Conservation (phyloP, 2,329 filamentous ascomycete genomes). For the Tolypocladium endophyticum region DNA sequence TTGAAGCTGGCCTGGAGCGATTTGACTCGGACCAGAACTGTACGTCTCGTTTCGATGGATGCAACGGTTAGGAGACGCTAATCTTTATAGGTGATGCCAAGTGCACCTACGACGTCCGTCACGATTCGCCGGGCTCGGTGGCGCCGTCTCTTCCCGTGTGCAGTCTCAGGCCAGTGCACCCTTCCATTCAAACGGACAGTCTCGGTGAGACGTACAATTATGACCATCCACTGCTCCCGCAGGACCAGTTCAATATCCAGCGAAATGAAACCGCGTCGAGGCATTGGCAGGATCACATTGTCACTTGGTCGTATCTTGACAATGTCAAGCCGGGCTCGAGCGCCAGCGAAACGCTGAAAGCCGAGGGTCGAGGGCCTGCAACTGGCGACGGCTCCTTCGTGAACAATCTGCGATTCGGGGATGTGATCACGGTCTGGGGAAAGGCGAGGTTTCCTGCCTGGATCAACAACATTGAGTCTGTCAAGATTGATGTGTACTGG, state of each 20-base stretch:
- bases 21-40: constrained; percentile 29
- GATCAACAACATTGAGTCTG: constrained; percentile 38
- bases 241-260: constrained; percentile 33
- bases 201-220: constrained; percentile 18
- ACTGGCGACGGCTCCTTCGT: constrained; percentile 47
- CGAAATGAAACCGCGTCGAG: constrained; percentile 28
- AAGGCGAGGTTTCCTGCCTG: constrained; percentile 46
- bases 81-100: constrained; percentile 13
- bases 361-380: constrained; percentile 36
- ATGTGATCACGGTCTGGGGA: constrained; percentile 51
- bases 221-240: constrained; percentile 24
- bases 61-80: constrained; percentile 1
- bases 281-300: constrained; percentile 26
- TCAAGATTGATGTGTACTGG: constrained; percentile 49
- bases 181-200: constrained; percentile 11
- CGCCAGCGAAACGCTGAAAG: constrained; percentile 24
- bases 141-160: constrained; percentile 19
- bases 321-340: constrained; percentile 30
- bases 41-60: constrained; percentile 7
- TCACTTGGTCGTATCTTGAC: constrained; percentile 46
- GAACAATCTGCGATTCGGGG: constrained; percentile 43
- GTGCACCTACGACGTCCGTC: constrained; percentile 18
- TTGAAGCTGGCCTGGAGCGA: constrained; percentile 49
- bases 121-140: constrained; percentile 9
- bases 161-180: constrained; percentile 25